Base-by-base conservation (phyloP, 1,139 yeast genomes). In the Debaryomyces robertsiae region DNA sequence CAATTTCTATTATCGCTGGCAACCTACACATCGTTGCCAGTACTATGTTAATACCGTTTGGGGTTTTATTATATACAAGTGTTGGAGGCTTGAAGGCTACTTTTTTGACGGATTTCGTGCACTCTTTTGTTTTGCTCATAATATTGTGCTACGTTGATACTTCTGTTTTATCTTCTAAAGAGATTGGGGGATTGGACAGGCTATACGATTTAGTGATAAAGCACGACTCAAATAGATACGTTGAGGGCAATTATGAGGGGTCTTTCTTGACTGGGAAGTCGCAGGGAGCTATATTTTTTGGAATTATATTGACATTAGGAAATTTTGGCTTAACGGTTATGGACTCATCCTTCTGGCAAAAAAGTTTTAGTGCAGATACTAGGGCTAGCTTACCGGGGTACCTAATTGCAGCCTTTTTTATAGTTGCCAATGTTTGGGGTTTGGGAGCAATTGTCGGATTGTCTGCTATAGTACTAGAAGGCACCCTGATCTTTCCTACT, bases 1-100 rank as follows among this genome's bases (percentile, higher is more conserved):
- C 67, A 6, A 61, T 67, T 28, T 58, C 67, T 3, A 57, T 60
- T 11, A 59, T 66, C 40, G 59, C 67, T 30, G 69, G 64, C 27
- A 58, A 63, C 38, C 47, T 66, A 32, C 63, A 67, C 38, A 55
- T 60, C 35, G 67, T 55, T 27, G 68, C 68, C 9, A 53, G 61
- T 33, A 57, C 65, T 7, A 52, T 63, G 57, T 54, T 66, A 38
- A 60, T 66, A 36, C 71, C 71, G 14, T 61, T 66, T 47, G 69
- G 70, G 3, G 71, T 66, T 13, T 45, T 65, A 28, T 42, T 61
- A 25, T 66, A 66, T 46, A 67, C 74, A 3, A 53, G 63, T 11
- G 61, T 65, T 42, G 73, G 73, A 19, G 75, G 75, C 2, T 58
- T 69, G 42, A 67, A 65, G 44, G 68, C 74, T 10, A 69, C 75